Base-by-base conservation (phyloP, 1,139 yeast species). In the Hemisphaericaspora subhashii region DNA sequence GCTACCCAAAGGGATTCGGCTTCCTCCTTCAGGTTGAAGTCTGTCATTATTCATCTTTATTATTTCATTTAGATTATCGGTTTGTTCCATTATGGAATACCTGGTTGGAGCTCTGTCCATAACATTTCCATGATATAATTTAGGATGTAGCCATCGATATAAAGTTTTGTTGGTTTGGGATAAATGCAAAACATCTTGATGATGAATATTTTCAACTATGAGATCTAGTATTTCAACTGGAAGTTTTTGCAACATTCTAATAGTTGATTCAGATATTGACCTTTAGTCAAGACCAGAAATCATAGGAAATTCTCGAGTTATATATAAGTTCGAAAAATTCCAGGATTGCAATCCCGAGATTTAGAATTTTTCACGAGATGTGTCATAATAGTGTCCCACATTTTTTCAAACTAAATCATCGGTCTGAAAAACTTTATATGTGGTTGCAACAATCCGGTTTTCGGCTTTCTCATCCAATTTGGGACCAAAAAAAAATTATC, bases 151-250 rank as follows among this genome's bases (percentile, higher is more conserved):
- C 14, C 55, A 25, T 5, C 30, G 26, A 34, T 51, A 37, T 17
- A 55, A 45, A 14, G 39, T 39, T 26, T 46, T 48, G 40, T 46
- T 53, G 3, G 58, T 53, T 10, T 35, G 35, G 12, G 52, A 50
- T 23, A 61, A 35, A 18, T 44, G 46, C 2, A 60, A 39, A 12
- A 56, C 40, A 15, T 57, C 58, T 21, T 43, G 30, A 38, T 56
- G 62, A 27, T 44, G 39, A 13, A 58, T 41, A 7, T 43, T 33
- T 21, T 37, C 21, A 7, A 51, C 37, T 12, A 62, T 47, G 17
- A 39, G 33, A 12, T 48, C 50, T 14, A 53, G 35, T 6, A 62
- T 34, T 39, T 62, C 67, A 16, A 37, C 15, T 8, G 67, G 67
- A 23, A 62, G 42, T 5, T 38, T 27, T 10, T 41, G 38, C 31